Evolutionary conservation across 768 basidiomycete species (phyloP).

Genomic region (Galerina sulciceps): DNA sequence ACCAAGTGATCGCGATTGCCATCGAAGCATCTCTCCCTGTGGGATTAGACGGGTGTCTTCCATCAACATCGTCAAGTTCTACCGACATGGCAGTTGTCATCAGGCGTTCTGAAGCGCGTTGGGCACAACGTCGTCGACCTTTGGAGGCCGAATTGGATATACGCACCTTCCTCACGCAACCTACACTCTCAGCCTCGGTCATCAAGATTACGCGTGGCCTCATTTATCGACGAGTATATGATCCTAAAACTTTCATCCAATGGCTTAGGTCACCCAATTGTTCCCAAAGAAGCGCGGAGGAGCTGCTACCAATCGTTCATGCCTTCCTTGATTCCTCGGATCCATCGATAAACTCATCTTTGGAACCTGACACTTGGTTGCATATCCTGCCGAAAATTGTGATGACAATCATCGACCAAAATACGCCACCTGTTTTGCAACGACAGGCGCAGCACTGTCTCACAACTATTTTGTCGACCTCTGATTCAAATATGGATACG

Average conservation of each 20-base stretch:
- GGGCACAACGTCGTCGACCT: slow-evolving; percentile 31
- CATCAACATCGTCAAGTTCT: slow-evolving; percentile 12
- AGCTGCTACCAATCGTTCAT: slow-evolving; percentile 43
- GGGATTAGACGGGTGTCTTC: slow-evolving; percentile 32
- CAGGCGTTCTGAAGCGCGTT: slow-evolving; percentile 31
- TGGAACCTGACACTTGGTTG: slow-evolving; percentile 28
- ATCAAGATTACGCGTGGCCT: slow-evolving; percentile 46
- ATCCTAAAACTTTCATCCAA: slow-evolving; percentile 26
- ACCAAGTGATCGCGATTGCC: slow-evolving; percentile 50
- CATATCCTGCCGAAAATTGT: slow-evolving; percentile 28
- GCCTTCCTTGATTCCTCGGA: slow-evolving; percentile 48
- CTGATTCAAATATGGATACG: background rate
- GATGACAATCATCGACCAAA: background rate
- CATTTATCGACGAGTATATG: slow-evolving; percentile 42
- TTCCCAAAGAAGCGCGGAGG: slow-evolving; percentile 23
- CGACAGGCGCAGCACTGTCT: slow-evolving; percentile 14
- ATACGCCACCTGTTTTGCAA: slow-evolving; percentile 2
- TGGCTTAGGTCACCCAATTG: slow-evolving; percentile 46
- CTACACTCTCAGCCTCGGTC: slow-evolving; percentile 47
- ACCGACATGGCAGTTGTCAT: slow-evolving; percentile 23
- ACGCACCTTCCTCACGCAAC: slow-evolving; percentile 41
- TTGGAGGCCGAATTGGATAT: slow-evolving; percentile 27
- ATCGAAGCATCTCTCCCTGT: slow-evolving; percentile 44
- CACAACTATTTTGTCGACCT: slow-evolving; percentile 8
- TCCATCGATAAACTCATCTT: slow-evolving; percentile 12